Evolutionary conservation across 2,329 filamentous ascomycete genomes (phyloP), one percentile per base, ranked within the genome.

Genomic region (Pseudocercospora cruenta): DNA sequence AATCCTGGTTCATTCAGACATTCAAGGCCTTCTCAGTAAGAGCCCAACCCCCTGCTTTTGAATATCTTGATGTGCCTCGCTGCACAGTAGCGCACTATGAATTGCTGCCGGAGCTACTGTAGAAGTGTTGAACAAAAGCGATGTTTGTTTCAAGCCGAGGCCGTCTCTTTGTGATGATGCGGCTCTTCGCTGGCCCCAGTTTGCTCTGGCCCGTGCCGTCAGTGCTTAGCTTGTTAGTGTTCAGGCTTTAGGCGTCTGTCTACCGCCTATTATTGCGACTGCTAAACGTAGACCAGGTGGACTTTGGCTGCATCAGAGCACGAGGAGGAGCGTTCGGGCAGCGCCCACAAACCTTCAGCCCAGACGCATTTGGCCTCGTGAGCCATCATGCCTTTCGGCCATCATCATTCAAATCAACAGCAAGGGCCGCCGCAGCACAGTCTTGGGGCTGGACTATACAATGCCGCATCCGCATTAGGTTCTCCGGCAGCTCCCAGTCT

Each of bases 381-480:
- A 33, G 12, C n/a, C n/a, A 58, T 21, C 16, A 58, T 58, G 54
- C 28, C 54, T 21, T 39, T 39, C 54, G 54, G 54, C 16, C 54
- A 58, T 26, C 64, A 67, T 26, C 62, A 67, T 58, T 54, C 64
- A 47, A 19, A 67, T 31, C 39, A 67, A 28, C 60, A 64, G 19
- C 60, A 55, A 36, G 12, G 33, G 16, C 53, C 55, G 10, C 72
- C 72, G 58, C 76, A 79, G 62, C 77, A 77, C 60, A 75, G 28
- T 33, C 58, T 62, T 19, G 58, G 43, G 19, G 36, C 60, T 26
- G 60, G 21, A 28, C n/a, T 54, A 45, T 59, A 59, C 51, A 55
- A 55, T 55, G 51, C 51, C 51, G 51, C 51, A 55, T 55, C 51
- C 26, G 51, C 51, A 55, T 55, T 55, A 55, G 51, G 51, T 26